Conservation (phyloP, 345 rosid species). For the Populus pruinosa region DNA sequence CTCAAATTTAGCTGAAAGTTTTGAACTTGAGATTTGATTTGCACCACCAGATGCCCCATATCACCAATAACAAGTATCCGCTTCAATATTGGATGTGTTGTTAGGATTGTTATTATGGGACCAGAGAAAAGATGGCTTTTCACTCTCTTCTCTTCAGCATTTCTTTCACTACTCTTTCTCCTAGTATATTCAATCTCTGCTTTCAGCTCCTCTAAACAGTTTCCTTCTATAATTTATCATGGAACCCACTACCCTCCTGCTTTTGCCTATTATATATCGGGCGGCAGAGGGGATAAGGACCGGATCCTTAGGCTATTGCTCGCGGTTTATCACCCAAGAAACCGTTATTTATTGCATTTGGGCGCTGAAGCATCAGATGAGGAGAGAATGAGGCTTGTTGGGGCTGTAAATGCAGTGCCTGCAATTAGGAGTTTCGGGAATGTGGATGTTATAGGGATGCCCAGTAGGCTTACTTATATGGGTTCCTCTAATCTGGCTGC, state of each 20-base stretch:
- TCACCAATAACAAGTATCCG: conserved; percentile 14
- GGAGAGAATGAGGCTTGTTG: conserved; percentile 56
- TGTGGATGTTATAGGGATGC: conserved; percentile 83
- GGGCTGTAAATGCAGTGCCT: conserved; percentile 64
- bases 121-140: conserved; percentile 93
- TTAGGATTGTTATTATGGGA: conserved; percentile 52
- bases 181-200: conserved; percentile 71
- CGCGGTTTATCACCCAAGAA: conserved; percentile 93
- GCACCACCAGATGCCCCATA: conserved; percentile 36
- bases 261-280: conserved; percentile 65
- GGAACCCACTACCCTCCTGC: conserved; percentile 87
- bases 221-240: conserved; percentile 66
- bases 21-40: conserved; percentile 17
- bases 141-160: conserved; percentile 74
- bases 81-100: not conserved
- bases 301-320: conserved; percentile 77
- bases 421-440: conserved; percentile 72
- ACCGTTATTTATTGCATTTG: conserved; percentile 82
- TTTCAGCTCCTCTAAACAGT: conserved; percentile 60
- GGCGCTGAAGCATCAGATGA: conserved; percentile 71
- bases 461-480: conserved; percentile 64
- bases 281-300: conserved; percentile 66
- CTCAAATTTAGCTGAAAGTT: conserved; percentile 1
- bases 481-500: conserved; percentile 72
- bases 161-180: conserved; percentile 63